Conservation (phyloP, 1,284 basidiomycete species). For the Heterobasidion parviporum region DNA sequence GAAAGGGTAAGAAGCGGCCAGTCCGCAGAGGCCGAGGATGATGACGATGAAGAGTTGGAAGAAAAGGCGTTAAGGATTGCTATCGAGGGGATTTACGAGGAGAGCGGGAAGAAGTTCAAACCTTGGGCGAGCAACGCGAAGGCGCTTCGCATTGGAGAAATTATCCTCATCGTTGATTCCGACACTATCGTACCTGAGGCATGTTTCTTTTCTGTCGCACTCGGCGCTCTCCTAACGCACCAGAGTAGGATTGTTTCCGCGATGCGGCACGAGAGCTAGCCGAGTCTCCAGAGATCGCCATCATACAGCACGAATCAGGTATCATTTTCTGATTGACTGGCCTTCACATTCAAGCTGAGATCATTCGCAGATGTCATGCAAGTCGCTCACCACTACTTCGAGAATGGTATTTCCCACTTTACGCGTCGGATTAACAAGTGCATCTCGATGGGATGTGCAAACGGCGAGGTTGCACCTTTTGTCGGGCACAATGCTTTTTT, state of each 20-base stretch:
- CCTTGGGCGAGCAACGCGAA: constrained; percentile 62
- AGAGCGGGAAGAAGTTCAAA: constrained; percentile 41
- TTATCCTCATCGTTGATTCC: constrained; percentile 69
- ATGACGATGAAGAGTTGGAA: constrained; percentile 36
- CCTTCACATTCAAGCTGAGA: constrained; percentile 3
- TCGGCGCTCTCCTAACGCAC: neutral
- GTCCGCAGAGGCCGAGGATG: constrained; percentile 17
- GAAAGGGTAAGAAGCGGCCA: constrained; percentile 5
- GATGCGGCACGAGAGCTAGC: constrained; percentile 78
- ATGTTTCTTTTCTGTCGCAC: neutral
- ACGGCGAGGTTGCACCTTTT: constrained; percentile 79
- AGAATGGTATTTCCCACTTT: constrained; percentile 80
- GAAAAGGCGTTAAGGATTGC: constrained; percentile 58
- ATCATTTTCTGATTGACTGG: constrained; percentile 6
- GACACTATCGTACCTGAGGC: constrained; percentile 81
- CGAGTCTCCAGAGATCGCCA: constrained; percentile 71
- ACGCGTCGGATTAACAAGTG: constrained; percentile 71
- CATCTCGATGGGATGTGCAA: constrained; percentile 69
- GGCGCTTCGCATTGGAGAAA: constrained; percentile 50
- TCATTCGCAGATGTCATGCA: constrained; percentile 66
- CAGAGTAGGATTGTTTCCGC: neutral
- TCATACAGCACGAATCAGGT: constrained; percentile 79
- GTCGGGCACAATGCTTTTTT: constrained; percentile 87
- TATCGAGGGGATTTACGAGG: constrained; percentile 58
- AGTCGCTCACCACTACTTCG: constrained; percentile 80